phyloP scores from a whole-genome alignment of 179 eudicot species.

The Beta lomatogona region DNA sequence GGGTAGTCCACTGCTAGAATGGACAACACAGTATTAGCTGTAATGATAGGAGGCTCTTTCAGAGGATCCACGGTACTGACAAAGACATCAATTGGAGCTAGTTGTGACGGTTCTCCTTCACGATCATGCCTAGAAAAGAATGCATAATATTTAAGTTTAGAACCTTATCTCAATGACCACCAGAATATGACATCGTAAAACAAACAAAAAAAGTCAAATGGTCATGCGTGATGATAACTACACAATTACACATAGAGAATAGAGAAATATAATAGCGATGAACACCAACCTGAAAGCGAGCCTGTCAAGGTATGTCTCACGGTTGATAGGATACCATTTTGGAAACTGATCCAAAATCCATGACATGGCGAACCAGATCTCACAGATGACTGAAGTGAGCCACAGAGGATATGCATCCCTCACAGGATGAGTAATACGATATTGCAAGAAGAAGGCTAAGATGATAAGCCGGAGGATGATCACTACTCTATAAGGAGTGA shows the following conservation, averaged over 20 bases:
- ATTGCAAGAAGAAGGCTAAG: constrained; percentile 80
- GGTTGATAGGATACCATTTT: constrained; percentile 81
- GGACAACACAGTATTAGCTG: constrained; percentile 84
- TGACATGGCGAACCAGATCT: constrained; percentile 86
- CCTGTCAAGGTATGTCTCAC: constrained; percentile 82
- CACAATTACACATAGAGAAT: not conserved
- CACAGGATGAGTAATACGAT: constrained; percentile 68
- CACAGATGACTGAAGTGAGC: constrained; percentile 77
- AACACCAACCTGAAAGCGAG: constrained; percentile 68
- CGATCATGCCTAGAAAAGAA: constrained; percentile 60
- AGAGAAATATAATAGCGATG: not conserved
- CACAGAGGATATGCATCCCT: constrained; percentile 78
- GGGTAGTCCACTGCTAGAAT: constrained; percentile 88
- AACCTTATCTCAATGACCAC: constrained; percentile 1
- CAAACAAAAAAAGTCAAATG: not conserved
- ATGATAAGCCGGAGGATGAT: constrained; percentile 78
- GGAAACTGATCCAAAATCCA: constrained; percentile 94
- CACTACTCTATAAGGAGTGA: constrained; percentile 74
- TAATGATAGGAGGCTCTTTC: constrained; percentile 80
- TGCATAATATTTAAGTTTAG: not conserved
- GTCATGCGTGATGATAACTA: not conserved
- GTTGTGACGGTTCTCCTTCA: constrained; percentile 85
- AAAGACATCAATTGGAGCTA: constrained; percentile 80
- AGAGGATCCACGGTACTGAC: constrained; percentile 88
- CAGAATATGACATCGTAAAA: not conserved